Conservation (phyloP, 1,284 basidiomycete species). For the Sporisorium scitamineum region DNA sequence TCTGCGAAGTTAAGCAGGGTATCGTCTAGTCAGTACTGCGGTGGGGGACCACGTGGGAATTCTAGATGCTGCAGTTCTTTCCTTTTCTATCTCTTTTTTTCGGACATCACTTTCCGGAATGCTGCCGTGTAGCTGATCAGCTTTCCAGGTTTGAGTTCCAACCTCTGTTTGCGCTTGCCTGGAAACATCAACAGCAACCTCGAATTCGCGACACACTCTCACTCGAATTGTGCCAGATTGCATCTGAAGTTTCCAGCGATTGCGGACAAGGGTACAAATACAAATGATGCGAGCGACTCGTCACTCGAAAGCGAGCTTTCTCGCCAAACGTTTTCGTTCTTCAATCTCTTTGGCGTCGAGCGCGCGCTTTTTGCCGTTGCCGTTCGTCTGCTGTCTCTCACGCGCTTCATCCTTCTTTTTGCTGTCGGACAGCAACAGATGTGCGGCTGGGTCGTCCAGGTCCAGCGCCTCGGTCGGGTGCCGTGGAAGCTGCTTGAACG, state of each 20-base stretch:
- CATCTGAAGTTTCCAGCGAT: too few species aligned
- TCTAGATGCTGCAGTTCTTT: conserved; percentile 81
- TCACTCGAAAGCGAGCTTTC: conserved; percentile 57
- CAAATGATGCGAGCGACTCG: background rate
- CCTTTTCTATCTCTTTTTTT: too few species aligned
- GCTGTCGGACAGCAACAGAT: conserved; percentile 52
- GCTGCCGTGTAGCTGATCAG: too few species aligned
- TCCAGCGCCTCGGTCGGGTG: conserved; percentile 54
- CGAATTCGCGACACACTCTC: too few species aligned
- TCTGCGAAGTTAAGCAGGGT: conserved; percentile 83
- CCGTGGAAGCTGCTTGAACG: conserved; percentile 54
- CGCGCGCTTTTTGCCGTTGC: conserved; percentile 38
- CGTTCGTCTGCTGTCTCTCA: conserved; percentile 23
- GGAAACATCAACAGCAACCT: too few species aligned
- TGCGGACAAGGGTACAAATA: conserved; percentile 1
- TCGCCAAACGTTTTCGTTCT: conserved; percentile 57
- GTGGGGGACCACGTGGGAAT: conserved; percentile 86
- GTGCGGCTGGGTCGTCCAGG: conserved; percentile 33
- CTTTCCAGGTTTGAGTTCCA: too few species aligned
- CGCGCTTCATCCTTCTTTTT: conserved; percentile 51
- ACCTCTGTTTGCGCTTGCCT: too few species aligned
- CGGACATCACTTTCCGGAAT: too few species aligned
- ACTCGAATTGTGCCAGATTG: too few species aligned
- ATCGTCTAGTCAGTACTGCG: conserved; percentile 84
- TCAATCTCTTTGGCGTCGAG: conserved; percentile 56